Percentiles rank a stretch among this genome's conserved stretches.
Evolutionary conservation across 2,329 filamentous ascomycete genomes (phyloP).

Genomic region (Aspergillus tanneri): DNA sequence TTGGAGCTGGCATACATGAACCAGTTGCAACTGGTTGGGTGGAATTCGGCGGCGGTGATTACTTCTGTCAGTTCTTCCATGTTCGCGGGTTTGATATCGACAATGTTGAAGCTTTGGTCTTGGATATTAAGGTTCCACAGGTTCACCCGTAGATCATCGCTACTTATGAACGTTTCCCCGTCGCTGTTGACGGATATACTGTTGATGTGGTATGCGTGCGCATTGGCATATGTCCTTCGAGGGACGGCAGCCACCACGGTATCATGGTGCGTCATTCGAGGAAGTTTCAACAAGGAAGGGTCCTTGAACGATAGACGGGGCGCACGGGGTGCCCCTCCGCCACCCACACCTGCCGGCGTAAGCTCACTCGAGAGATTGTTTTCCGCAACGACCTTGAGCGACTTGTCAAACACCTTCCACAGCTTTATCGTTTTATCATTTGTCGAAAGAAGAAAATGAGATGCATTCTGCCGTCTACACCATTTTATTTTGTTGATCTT

Average conservation of each 20-base stretch:
- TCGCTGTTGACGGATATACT: conserved; percentile 99
- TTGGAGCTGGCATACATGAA: conserved; percentile 99
- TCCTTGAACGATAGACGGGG: conserved; percentile 75
- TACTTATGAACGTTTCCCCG: conserved; percentile 98
- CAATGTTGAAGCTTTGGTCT: conserved; percentile 99
- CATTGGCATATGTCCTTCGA: conserved; percentile 94
- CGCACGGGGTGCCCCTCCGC: conserved; percentile 72
- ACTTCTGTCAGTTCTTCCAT: conserved; percentile 99
- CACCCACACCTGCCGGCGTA: conserved; percentile 69
- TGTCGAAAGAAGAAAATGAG: conserved; percentile 95
- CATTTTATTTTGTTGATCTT: conserved; percentile 99
- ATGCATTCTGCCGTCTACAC: conserved; percentile 97
- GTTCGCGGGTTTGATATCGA: conserved; percentile 98
- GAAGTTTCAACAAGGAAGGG: conserved; percentile 82
- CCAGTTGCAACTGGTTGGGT: conserved; percentile 96
- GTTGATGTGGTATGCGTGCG: conserved; percentile 99
- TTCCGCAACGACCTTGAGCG: conserved; percentile 95
- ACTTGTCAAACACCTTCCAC: conserved; percentile 99
- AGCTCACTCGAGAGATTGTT: conserved; percentile 96
- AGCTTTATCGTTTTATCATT: conserved; percentile 99
- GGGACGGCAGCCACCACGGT: conserved; percentile 97
- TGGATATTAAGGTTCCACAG: conserved; percentile 99
- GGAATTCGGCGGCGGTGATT: conserved; percentile 96
- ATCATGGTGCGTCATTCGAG: conserved; percentile 94
- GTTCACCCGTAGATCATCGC: conserved; percentile 95